Percentiles rank a stretch among this genome's conserved stretches.
phyloP scores from a whole-genome alignment of 306 rosid genomes.

The Begonia masoniana region DNA sequence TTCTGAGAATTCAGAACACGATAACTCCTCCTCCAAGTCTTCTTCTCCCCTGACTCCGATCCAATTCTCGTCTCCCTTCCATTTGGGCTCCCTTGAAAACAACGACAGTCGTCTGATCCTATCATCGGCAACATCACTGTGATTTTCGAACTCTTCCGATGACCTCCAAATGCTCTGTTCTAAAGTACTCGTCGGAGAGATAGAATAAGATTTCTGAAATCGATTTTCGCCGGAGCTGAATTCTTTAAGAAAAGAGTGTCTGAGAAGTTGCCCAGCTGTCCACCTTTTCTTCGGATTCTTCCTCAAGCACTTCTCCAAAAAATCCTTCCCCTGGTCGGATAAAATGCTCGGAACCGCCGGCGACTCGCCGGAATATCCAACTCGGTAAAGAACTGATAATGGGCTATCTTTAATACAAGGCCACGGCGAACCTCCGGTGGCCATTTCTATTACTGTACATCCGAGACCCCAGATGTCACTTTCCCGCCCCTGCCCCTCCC shows the following conservation, averaged over 20 bases:
- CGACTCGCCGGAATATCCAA: constrained; percentile 40
- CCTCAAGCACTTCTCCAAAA: constrained; percentile 56
- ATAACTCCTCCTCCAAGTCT: no score
- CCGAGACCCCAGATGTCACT: constrained; percentile 89
- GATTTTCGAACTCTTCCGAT: constrained; percentile 16
- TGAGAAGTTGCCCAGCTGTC: constrained; percentile 53
- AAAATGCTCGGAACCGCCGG: constrained; percentile 65
- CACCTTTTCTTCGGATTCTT: constrained; percentile 65
- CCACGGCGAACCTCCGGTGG: constrained; percentile 56
- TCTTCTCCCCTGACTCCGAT: constrained; percentile 12
- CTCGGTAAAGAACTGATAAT: constrained; percentile 39
- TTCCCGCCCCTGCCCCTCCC: constrained; percentile 54
- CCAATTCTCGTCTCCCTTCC: constrained; percentile 49
- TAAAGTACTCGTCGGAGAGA: constrained; percentile 75
- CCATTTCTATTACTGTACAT: constrained; percentile 80
- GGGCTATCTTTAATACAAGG: constrained; percentile 33
- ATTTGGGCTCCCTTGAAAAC: constrained; percentile 29
- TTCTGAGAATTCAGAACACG: no score
- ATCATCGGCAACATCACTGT: background rate
- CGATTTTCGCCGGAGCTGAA: constrained; percentile 20
- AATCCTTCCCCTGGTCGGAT: constrained; percentile 53
- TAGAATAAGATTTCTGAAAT: constrained; percentile 26
- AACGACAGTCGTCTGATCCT: constrained; percentile 40
- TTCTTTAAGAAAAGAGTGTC: constrained; percentile 59
- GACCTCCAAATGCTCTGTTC: constrained; percentile 60